Conservation (phyloP, 2,329 filamentous ascomycete genomes). For the Plenodomus lindquistii region DNA sequence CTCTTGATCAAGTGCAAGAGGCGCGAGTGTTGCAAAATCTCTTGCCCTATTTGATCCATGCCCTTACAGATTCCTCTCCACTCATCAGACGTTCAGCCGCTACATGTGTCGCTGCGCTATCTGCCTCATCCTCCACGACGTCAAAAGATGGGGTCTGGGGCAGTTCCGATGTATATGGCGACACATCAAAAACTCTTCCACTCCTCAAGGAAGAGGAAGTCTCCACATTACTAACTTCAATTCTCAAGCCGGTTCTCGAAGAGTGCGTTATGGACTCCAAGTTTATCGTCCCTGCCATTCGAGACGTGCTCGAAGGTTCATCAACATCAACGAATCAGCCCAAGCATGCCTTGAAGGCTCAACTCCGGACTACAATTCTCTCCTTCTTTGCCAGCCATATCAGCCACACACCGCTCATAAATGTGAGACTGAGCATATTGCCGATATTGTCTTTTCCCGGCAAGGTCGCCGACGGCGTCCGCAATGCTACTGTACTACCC, state of each 20-base stretch:
- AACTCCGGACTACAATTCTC: conserved; percentile 67
- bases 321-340: conserved; percentile 40
- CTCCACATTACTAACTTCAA: conserved; percentile 61
- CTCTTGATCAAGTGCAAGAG: conserved; percentile 38
- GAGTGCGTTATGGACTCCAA: conserved; percentile 81
- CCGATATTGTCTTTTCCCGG: conserved; percentile 70
- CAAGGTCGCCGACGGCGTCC: conserved; percentile 72
- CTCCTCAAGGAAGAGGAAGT: conserved; percentile 63
- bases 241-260: conserved; percentile 76
- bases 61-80: conserved; percentile 74
- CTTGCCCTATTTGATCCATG: conserved; percentile 78
- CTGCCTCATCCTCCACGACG: conserved; percentile 16
- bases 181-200: conserved; percentile 53
- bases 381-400: conserved; percentile 75
- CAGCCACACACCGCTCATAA: conserved; percentile 67
- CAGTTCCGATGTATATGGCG: conserved; percentile 61
- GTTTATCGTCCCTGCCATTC: conserved; percentile 68
- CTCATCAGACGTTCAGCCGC: conserved; percentile 77
- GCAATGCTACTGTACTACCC: conserved; percentile 77
- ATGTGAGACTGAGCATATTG: conserved; percentile 74
- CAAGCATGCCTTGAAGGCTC: conserved; percentile 57
- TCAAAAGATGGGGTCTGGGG: conserved; percentile 26
- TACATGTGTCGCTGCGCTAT: conserved; percentile 57
- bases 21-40: conserved; percentile 74
- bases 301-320: conserved; percentile 62